A percentile compares a stretch with the other conserved stretches of the same genome.
Evolutionary conservation across 2,329 filamentous ascomycete genomes (phyloP).

Genomic region (Xylariaceae sp.): DNA sequence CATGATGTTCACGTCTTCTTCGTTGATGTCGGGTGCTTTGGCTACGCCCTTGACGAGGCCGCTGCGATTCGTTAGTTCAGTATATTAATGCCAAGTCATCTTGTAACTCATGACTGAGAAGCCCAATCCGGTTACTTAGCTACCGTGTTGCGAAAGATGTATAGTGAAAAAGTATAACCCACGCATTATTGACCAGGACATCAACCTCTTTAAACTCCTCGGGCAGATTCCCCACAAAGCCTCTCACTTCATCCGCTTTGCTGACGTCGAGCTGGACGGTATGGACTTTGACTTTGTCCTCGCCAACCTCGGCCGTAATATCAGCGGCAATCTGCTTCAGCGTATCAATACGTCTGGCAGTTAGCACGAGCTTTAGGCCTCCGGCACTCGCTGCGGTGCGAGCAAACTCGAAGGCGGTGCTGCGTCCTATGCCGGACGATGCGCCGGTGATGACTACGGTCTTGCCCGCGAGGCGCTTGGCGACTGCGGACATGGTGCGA

Average conservation of each 20-base stretch:
- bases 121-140: no score
- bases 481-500: conserved; percentile 56
- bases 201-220: conserved; percentile 82
- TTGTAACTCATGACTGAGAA: no score
- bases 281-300: conserved; percentile 61
- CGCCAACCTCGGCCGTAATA: conserved; percentile 36
- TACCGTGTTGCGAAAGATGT: neutral
- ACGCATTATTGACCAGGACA: conserved; percentile 96
- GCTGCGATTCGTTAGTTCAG: conserved; percentile 40
- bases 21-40: conserved; percentile 76
- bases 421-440: conserved; percentile 84
- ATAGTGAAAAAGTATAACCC: conserved; percentile 35
- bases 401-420: conserved; percentile 87
- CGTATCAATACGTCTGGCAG: conserved; percentile 79
- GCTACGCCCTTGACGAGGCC: conserved; percentile 88
- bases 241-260: conserved; percentile 68
- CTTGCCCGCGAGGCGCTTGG: conserved; percentile 88
- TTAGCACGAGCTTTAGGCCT: conserved; percentile 79
- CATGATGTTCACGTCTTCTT: conserved; percentile 83
- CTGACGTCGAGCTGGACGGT: conserved; percentile 86
- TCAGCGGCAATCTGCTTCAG: conserved; percentile 73
- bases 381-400: conserved; percentile 73
- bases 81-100: no score
- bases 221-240: conserved; percentile 71
- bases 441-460: conserved; percentile 90